Conservation (phyloP, 352 stramenopile genomes). For the Globisporangium paddicum region DNA sequence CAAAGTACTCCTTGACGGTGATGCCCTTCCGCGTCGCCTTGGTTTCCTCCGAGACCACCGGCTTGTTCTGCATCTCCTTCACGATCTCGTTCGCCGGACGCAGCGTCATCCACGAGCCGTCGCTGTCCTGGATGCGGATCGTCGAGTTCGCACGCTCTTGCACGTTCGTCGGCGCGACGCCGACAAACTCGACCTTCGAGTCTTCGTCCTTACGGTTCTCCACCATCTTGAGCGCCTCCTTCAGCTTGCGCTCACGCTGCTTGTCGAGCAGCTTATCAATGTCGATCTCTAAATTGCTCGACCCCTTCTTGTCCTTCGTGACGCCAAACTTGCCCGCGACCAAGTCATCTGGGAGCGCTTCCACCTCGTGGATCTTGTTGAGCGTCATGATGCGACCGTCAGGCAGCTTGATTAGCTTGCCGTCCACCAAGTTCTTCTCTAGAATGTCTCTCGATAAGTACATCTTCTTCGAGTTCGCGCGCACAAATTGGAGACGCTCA, state of each 20-base stretch:
- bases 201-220: constrained; percentile 18
- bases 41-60: constrained; percentile 51
- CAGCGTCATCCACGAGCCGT: constrained; percentile 81
- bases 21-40: constrained; percentile 76
- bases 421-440: constrained; percentile 75
- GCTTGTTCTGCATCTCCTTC: constrained; percentile 65
- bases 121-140: constrained; percentile 79
- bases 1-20: constrained; percentile 85
- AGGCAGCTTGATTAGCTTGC: constrained; percentile 59
- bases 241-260: constrained; percentile 51
- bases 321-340: constrained; percentile 33
- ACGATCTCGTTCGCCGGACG: constrained; percentile 76
- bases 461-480: constrained; percentile 82
- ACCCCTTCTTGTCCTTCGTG: constrained; percentile 24
- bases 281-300: constrained; percentile 53
- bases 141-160: constrained; percentile 73
- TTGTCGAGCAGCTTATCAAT: constrained; percentile 71
- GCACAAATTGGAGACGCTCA: constrained; percentile 79
- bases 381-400: constrained; percentile 82
- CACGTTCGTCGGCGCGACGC: constrained; percentile 45
- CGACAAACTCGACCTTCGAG: constrained; percentile 63
- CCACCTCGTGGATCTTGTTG: constrained; percentile 82
- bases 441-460: constrained; percentile 79
- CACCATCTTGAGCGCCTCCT: constrained; percentile 37
- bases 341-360: constrained; percentile 77